Percentiles rank a stretch among this genome's conserved stretches.
phyloP scores from a whole-genome alignment of 495 filamentous ascomycete genomes.

The Penicillium daleae region DNA sequence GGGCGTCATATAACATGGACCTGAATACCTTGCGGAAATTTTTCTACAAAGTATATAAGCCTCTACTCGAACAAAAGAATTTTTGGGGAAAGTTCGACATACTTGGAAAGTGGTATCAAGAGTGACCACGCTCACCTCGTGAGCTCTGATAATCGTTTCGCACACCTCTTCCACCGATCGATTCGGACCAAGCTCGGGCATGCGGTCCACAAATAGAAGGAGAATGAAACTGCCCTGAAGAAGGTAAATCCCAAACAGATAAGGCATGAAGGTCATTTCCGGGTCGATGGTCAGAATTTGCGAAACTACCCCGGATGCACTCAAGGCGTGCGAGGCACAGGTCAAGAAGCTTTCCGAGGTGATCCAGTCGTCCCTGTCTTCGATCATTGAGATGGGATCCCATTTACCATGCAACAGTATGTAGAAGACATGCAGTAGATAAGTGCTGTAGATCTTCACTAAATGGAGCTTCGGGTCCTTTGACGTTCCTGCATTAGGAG shows the following conservation, averaged over 20 bases:
- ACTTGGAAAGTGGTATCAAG: constrained; percentile 65
- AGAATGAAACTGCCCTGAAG: constrained; percentile 62
- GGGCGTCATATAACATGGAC: constrained; percentile 27
- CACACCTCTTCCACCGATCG: constrained; percentile 57
- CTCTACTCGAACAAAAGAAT: no score
- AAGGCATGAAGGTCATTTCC: constrained; percentile 64
- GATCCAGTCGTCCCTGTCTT: constrained; percentile 63
- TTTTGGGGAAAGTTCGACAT: constrained; percentile 6
- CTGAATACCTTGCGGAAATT: constrained; percentile 27
- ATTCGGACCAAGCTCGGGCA: constrained; percentile 56
- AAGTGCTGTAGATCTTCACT: constrained; percentile 37
- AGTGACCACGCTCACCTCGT: constrained; percentile 63
- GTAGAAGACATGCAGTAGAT: constrained; percentile 62
- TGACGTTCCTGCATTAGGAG: not conserved
- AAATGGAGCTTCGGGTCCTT: constrained; percentile 17
- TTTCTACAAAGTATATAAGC: constrained; percentile 15
- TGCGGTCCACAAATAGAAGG: constrained; percentile 58
- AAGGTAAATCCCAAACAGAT: constrained; percentile 63
- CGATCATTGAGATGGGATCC: constrained; percentile 61
- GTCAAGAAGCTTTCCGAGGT: constrained; percentile 55
- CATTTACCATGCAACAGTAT: constrained; percentile 61
- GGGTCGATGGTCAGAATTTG: constrained; percentile 59
- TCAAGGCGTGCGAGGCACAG: constrained; percentile 57
- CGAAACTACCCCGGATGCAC: constrained; percentile 56
- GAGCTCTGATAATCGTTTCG: constrained; percentile 60